phyloP scores from a whole-genome alignment of 306 rosid genomes.

The Notholithocarpus densiflorus region DNA sequence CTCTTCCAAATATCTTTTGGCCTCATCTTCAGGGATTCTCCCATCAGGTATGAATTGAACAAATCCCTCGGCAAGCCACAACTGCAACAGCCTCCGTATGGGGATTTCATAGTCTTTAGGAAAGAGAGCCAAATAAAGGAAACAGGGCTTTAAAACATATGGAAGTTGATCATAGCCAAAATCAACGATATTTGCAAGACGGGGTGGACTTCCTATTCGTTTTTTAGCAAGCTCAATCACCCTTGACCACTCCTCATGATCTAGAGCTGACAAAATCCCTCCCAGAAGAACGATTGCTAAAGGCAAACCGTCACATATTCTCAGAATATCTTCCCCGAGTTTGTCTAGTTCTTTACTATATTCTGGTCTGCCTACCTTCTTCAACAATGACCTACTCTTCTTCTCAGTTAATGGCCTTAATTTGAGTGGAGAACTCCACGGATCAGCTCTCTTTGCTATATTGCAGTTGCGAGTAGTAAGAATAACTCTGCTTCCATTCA shows the following conservation, averaged over 20 bases:
- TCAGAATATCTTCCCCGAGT: background rate
- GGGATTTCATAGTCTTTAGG: constrained; percentile 14
- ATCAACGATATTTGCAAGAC: background rate
- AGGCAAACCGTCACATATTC: constrained; percentile 7
- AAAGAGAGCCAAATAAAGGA: constrained; percentile 17
- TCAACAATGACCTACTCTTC: background rate
- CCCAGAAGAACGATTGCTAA: background rate
- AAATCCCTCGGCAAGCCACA: constrained; percentile 22
- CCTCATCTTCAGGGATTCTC: constrained; percentile 1
- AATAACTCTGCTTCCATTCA: no score
- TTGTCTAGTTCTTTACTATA: background rate
- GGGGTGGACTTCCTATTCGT: background rate
- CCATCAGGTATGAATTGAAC: background rate
- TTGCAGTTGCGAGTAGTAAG: background rate
- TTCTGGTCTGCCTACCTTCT: background rate
- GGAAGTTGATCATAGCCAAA: background rate
- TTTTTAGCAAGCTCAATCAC: no score
- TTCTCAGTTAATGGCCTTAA: background rate
- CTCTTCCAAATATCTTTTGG: background rate
- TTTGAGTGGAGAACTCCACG: background rate
- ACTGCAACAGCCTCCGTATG: background rate
- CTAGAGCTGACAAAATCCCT: background rate
- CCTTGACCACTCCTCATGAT: background rate
- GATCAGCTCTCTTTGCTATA: background rate
- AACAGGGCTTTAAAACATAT: background rate